Conservation (phyloP, 2,329 filamentous ascomycete genomes). For the Phialemonium atrogriseum region DNA sequence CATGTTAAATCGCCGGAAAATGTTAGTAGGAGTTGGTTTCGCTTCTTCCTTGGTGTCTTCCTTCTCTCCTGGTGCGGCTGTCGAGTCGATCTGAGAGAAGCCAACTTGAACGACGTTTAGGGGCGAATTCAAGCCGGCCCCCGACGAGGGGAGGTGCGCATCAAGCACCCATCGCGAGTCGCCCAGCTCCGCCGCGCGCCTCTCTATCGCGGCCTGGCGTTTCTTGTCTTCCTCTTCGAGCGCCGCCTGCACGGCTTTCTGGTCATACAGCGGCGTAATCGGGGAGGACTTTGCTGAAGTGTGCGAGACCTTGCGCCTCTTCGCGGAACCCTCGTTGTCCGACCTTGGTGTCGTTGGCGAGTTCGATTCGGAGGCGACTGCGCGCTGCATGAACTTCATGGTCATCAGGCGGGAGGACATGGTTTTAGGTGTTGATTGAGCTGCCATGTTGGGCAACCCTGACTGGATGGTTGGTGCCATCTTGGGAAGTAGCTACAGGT, state of each 20-base stretch:
- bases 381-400: conserved; percentile 98
- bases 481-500: background rate
- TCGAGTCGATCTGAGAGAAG: conserved; percentile 40
- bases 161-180: conserved; percentile 73
- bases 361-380: conserved; percentile 50
- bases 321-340: conserved; percentile 45
- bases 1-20: conserved; percentile 22
- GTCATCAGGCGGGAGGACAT: conserved; percentile 85
- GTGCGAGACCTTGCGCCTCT: conserved; percentile 50
- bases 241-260: conserved; percentile 53
- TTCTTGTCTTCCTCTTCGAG: conserved; percentile 60
- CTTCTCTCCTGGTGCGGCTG: conserved; percentile 21
- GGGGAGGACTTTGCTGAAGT: conserved; percentile 28
- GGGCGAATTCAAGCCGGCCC: conserved; percentile 24
- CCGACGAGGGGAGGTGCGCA: conserved; percentile 30
- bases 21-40: conserved; percentile 8
- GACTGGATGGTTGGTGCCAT: conserved; percentile 12
- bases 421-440: conserved; percentile 40
- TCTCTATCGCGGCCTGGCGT: conserved; percentile 51
- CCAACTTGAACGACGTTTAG: conserved; percentile 53
- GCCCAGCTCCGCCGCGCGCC: conserved; percentile 51
- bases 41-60: conserved; percentile 17
- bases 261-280: conserved; percentile 41
- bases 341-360: conserved; percentile 33
- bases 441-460: conserved; percentile 12